These are phyloP conservation scores for Pseudopyricularia javanii DNA, from an alignment of 2,329 filamentous ascomycete genomes.

Conservation along the genomic window DNA sequence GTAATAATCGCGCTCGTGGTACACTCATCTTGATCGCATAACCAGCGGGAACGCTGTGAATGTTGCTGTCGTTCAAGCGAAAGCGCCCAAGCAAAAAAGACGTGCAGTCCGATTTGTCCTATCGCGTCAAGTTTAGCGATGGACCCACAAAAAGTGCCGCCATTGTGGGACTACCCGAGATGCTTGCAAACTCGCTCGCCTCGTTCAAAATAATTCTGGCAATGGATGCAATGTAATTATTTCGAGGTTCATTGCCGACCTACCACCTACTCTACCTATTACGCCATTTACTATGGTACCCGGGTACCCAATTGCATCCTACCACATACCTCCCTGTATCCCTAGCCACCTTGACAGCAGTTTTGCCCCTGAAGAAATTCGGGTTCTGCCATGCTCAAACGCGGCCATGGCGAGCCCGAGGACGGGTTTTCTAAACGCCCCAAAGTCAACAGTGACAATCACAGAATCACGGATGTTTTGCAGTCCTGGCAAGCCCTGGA, in stretches of 20 bases:
- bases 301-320: too few species aligned
- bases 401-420: not conserved
- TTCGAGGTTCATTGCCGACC: too few species aligned
- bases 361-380: not conserved
- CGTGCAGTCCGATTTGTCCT: not conserved
- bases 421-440: not conserved
- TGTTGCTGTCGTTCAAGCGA: not conserved
- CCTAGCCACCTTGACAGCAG: not conserved
- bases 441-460: not conserved
- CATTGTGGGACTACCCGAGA: too few species aligned
- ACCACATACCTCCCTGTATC: too few species aligned
- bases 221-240: too few species aligned
- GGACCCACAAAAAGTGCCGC: too few species aligned
- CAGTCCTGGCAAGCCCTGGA: conserved; percentile 22
- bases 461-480: not conserved
- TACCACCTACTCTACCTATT: too few species aligned
- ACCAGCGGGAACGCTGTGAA: conserved; percentile 7
- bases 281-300: too few species aligned
- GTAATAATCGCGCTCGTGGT: conserved; percentile 48
- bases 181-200: too few species aligned
- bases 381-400: not conserved
- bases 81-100: not conserved
- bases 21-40: conserved; percentile 43
- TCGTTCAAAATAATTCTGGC: too few species aligned
- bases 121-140: too few species aligned